phyloP scores from a whole-genome alignment of 2,329 filamentous ascomycete species.

The Aspergillus sp. region DNA sequence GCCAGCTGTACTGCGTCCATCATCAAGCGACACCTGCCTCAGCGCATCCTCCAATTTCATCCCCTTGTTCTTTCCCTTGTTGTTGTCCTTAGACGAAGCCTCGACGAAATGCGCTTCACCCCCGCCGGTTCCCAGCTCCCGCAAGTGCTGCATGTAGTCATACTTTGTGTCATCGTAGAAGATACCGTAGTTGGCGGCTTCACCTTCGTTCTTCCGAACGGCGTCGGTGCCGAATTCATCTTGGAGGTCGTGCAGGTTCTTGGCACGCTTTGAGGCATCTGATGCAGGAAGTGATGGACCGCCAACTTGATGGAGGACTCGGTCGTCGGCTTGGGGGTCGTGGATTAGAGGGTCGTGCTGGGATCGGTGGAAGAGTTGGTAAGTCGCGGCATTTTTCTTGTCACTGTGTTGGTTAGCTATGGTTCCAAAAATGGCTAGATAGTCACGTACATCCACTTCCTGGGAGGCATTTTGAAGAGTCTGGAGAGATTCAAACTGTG shows the following conservation, averaged over 20 bases:
- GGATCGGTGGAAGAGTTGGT: slow-evolving; percentile 87
- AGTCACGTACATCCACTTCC: slow-evolving; percentile 62
- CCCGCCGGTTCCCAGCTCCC: slow-evolving; percentile 65
- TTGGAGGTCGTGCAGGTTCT: slow-evolving; percentile 71
- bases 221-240: slow-evolving; percentile 59
- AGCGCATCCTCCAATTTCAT: slow-evolving; percentile 83
- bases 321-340: slow-evolving; percentile 78
- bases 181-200: slow-evolving; percentile 88
- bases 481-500: neutral
- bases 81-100: slow-evolving; percentile 56
- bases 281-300: slow-evolving; percentile 27
- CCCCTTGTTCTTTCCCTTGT: slow-evolving; percentile 64
- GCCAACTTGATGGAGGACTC: slow-evolving; percentile 71
- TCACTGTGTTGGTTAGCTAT: slow-evolving; percentile 46
- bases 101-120: slow-evolving; percentile 82
- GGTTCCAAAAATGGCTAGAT: neutral
- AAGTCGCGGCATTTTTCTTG: slow-evolving; percentile 90
- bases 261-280: slow-evolving; percentile 37
- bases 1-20: slow-evolving; percentile 23
- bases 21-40: slow-evolving; percentile 47
- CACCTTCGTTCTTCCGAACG: slow-evolving; percentile 84
- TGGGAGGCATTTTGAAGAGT: slow-evolving; percentile 60
- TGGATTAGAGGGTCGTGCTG: slow-evolving; percentile 97
- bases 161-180: slow-evolving; percentile 94
- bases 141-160: slow-evolving; percentile 99